Evolutionary conservation across 805 yeast species (phyloP), one percentile per base, ranked within the genome.

Genomic region (Ogataea parapolymorpha): DNA sequence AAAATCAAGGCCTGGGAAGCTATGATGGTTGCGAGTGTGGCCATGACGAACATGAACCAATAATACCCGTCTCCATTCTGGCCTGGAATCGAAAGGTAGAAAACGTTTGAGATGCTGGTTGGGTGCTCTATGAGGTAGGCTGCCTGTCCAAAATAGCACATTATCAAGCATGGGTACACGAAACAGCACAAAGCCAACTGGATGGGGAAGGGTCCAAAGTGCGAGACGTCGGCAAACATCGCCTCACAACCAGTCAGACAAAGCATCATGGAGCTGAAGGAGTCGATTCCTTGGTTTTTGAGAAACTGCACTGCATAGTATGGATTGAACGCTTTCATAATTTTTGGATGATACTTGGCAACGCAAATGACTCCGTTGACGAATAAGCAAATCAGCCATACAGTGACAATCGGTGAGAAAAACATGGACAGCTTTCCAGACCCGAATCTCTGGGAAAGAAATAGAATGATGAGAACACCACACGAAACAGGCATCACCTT

Each of bases 211-310:
- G 65, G 63, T 3, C 80, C 77, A 51, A 77, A 75, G 51, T 75
- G 80, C 4, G 82, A 78, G 37, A 77, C 65, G 56, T 79, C 83
- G 2, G 82, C 80, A 61, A 79, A 79, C 79, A 79, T 72, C 6
- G 83, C 82, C 48, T 79, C 84, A 4, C 75, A 65, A 24, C 84
- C 84, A 0, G 85, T 77, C 18, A 79, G 59, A 1, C 78, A 63
- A 32, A 79, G 68, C 74, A 78, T 70, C 3, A 75, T 74, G 4
- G 75, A 71, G 9, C 75, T 69, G 24, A 79, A 61, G 2, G 67
- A 61, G 51, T 71, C 76, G 22, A 72, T 59, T 13, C 48, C 48
- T 28, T 42, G 41, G 15, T 54, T 47, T 34, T 54, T 61, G 45
- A 79, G 57, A 27, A 68, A 66, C n/a, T 62, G 49, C 36, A 75